Base-by-base conservation (phyloP, 306 rosid species). In the Oemleria cerasiformis region DNA sequence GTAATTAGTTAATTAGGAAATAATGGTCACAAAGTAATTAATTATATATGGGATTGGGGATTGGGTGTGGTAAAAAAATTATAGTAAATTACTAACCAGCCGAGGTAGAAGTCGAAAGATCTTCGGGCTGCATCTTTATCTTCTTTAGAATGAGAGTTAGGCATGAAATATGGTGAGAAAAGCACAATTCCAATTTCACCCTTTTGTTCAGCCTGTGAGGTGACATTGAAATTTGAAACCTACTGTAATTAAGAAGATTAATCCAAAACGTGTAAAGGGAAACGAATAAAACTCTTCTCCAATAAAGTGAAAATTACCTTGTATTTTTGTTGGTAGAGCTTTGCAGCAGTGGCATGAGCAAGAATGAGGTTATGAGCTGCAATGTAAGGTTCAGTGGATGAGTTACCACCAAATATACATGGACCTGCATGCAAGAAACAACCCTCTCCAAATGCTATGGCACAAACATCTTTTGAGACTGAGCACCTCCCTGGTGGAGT, bases 401-500 rank as follows among this genome's bases (percentile, higher is more conserved):
- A 75, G 51, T 71, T 62, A 23, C 84, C 80, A 11, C 84, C 78
- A 8, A 50, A 73, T 0, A 10, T 19, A 45, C 74, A 65, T 36
- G 77, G 83, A 65, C 64, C 71, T 6, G 23, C 4, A 12, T 38
- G 55, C 48, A 76, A 50, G 0, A 90, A 82, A 34, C 94, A 88
- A 63, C 85, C 71, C 19, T 76, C 84, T 2, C 86, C 71, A 2
- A 59, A 68, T 0, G 89, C 91, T 3, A 67, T 45, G 16, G 55
- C 77, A 64, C 87, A 86, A 9, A 62, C 72, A 9, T 51, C 82
- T 3, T 43, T 58, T 4, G 80, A 73, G 8, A 78, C 65, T 2
- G 94, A 88, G 19, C 94, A 88, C 74, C 88, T 80, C 36, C 79
- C 84, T 3, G 91, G 89, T 20, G 94, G 79, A 16, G 75, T 71